Evolutionary conservation across 345 rosid species (phyloP), one percentile per base, ranked within the genome.

Genomic region (Cochlearia excelsa): DNA sequence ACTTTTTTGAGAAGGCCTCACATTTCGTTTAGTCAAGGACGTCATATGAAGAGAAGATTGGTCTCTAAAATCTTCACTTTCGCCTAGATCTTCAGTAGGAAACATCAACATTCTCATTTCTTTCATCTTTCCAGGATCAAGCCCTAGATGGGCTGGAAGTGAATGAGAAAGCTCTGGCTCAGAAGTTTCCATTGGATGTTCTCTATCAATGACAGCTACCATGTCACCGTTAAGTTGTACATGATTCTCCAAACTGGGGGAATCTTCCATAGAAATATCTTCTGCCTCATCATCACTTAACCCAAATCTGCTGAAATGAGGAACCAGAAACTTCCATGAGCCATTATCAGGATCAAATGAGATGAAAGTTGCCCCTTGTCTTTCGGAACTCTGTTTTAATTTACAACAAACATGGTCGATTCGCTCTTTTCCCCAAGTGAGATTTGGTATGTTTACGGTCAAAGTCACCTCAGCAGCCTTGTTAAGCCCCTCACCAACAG

Each of bases 61-160:
- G 61, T 73, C 78, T 67, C 45, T 65, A 34, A 61, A 61, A 65
- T 77, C 78, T 54, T 74, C 90, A 58, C 66, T 48, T 64, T 69
- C 85, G 11, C 77, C 86, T 68, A 78, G 68, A 66, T 85, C 86
- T 50, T 79, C 87, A 56, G 29, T 33, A 63, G 86, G 92, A 72
- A 89, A 93, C 97, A 93, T 84, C 71, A 90, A 50, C 94, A 82
- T 85, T 76, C 89, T 87, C 96, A 89, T 84, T 72, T 93, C 97
- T 59, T 73, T 80, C 95, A 93, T 84, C 68, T 78, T 89, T 58
- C 61, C 72, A 2, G 90, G 97, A 68, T 93, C 95, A 71, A 93
- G 95, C 52, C 99, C 84, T 35, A 93, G 85, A 84, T 87, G 92
- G 26, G 95, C 78, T 63, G 97, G 99, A 74, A 89, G 94, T 73